Percentiles rank a stretch among this genome's conserved stretches.
phyloP scores from a whole-genome alignment of 1,284 basidiomycete genomes.

The Ceratobasidium sp. region DNA sequence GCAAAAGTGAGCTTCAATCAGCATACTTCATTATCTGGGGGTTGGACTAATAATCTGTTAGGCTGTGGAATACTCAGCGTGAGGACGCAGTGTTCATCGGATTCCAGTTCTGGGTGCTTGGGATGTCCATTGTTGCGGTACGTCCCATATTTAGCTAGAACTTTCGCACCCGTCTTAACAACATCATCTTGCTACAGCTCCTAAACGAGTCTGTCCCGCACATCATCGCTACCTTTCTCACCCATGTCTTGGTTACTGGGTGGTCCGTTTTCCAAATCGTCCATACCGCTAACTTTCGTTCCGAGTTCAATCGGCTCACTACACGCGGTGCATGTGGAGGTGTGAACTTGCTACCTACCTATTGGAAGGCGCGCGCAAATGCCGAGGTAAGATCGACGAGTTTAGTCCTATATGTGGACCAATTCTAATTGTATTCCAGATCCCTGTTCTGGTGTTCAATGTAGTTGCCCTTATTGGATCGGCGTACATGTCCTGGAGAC shows the following conservation, averaged over 20 bases:
- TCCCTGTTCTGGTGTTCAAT: conserved; percentile 75
- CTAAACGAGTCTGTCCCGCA: conserved; percentile 86
- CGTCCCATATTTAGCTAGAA: conserved; percentile 46
- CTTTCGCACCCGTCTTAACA: neutral
- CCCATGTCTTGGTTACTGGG: conserved; percentile 75
- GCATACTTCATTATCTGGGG: neutral
- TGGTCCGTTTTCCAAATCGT: conserved; percentile 77
- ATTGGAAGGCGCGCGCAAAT: conserved; percentile 57
- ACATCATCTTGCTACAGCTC: conserved; percentile 56
- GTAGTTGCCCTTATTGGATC: conserved; percentile 70
- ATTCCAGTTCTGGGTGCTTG: conserved; percentile 84
- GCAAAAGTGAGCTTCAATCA: conserved; percentile 45
- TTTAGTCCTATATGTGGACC: conserved; percentile 66
- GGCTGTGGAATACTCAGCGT: conserved; percentile 77
- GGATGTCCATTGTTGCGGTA: conserved; percentile 79
- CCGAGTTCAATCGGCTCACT: conserved; percentile 68
- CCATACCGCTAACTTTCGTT: conserved; percentile 69
- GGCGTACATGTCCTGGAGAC: conserved; percentile 75
- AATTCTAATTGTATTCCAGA: conserved; percentile 66
- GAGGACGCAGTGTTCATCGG: conserved; percentile 81
- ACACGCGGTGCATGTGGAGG: conserved; percentile 72
- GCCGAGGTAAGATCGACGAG: conserved; percentile 48
- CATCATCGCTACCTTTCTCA: conserved; percentile 75
- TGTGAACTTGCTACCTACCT: conserved; percentile 62
- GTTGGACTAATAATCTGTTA: conserved; percentile 53